Evolutionary conservation across 2,329 filamentous ascomycete species (phyloP), one percentile per base, ranked within the genome.

Genomic region (Tolypocladium tundrense): DNA sequence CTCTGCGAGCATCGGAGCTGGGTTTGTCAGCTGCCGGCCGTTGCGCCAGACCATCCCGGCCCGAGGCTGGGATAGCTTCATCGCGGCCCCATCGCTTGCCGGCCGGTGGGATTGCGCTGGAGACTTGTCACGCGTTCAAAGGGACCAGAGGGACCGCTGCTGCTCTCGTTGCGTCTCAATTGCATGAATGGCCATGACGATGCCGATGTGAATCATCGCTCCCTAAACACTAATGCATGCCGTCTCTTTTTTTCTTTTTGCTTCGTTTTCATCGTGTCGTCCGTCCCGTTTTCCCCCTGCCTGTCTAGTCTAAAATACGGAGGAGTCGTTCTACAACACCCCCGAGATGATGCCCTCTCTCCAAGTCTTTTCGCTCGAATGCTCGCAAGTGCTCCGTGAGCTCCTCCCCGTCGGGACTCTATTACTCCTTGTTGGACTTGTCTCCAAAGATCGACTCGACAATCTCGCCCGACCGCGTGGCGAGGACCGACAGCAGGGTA

Each of bases 401-500:
- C 21, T 14, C 43, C n/a, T 14, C 43, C n/a, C 41, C 21, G 10
- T 9, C 45, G 6, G 2, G 3, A 31, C 33, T 52, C 19, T 35
- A 52, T 35, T 21, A 21, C 48, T 10, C 19, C 10, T 10, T 14
- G 48, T 10, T 14, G 48, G 55, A 60, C 24, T 54, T 21, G 21
- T 63, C 57, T n/a, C 62, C 64, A 70, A 94, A 94, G 60, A 94
- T 86, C 41, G 85, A 87, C 60, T 86, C 73, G 21, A 93, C 87
- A 69, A 94, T 85, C 74, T 94, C 88, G 33, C 88, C 89, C 40
- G 88, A 88, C 57, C 90, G 78, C 33, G 86, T 84, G 8, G 88
- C 84, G 61, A 94, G 77, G 61, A 94, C 88, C 2, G 89, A 93
- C 56, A 95, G 79, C 56, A 95, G 80, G 53, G 87, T 90, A 72